Base-by-base conservation (phyloP, 1,284 basidiomycete species). In the Sanguinoderma infundibulare region DNA sequence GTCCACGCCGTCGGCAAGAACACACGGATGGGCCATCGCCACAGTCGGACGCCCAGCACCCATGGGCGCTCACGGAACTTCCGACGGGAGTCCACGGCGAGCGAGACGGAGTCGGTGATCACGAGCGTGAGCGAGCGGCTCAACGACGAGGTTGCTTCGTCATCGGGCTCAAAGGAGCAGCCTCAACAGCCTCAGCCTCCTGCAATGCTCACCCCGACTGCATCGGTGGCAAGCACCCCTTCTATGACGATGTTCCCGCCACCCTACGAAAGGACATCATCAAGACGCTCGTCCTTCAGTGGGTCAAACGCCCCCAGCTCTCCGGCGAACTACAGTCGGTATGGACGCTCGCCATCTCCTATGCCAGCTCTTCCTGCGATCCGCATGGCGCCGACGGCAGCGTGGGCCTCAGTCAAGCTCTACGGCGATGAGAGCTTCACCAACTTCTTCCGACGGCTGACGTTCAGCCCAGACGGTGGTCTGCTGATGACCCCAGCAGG, bases 351-450 rank as follows among this genome's bases (percentile, higher is more conserved):
- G 1, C 95, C 95, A 1, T 96, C 93, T 0, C 95, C 95, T 0
- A 94, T 95, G 84, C 94, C 93, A 15, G 92, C 93, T 15, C 81
- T 95, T 7, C 94, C 94, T 30, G 94, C 94, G 8, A 95, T 96
- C 69, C 88, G 94, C 52, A 83, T 85, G 40, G 60, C 71, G 6
- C 75, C 85, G 10, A 77, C 82, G 15, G 74, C 80, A 0, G 77
- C 84, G 0, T 84, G 83, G 79, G 77, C 79, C 24, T 78, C 81
- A 14, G 83, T 89, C 49, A 85, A 85, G 62, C 80, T 99, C 28
- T 99, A 98, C 70, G 96, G 96, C 46, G 97, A 99, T 74, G 96
- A 98, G 75, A 94, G 90, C 68, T 95, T 89, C 70, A 96, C 94
- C 3, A 95, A 97, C 68, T 99, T 99, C 80, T 99, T 98, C 83